These are phyloP conservation scores for Dioszegia crocea DNA, from an alignment of 768 basidiomycete species.

Conservation along the genomic window DNA sequence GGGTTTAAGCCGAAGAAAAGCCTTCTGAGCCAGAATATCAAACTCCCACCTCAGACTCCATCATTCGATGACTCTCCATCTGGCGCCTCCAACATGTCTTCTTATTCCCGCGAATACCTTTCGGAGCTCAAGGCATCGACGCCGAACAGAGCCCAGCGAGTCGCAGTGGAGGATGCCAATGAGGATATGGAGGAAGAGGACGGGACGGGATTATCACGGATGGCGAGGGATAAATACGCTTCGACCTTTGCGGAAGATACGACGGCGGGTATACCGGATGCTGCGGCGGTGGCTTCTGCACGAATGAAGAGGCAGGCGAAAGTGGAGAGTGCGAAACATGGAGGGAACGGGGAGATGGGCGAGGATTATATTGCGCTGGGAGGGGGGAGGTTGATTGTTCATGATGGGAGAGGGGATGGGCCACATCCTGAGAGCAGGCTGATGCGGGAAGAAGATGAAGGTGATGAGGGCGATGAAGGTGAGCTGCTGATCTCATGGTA, in stretches of 20 bases:
- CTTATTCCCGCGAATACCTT: constrained; percentile 51
- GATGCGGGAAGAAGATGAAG: constrained; percentile 53
- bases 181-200: constrained; percentile 23
- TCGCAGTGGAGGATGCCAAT: constrained; percentile 9
- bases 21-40: constrained; percentile 41
- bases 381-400: constrained; percentile 44
- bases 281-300: constrained; percentile 49
- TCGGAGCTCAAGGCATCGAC: constrained; percentile 50
- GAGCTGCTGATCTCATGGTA: constrained; percentile 27
- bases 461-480: constrained; percentile 49
- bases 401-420: constrained; percentile 34
- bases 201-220: constrained; percentile 24
- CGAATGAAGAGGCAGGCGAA: constrained; percentile 48
- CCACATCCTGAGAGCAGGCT: constrained; percentile 51
- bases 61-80: constrained; percentile 7
- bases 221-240: constrained; percentile 46
- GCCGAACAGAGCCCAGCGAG: constrained; percentile 37
- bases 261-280: constrained; percentile 48
- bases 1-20: constrained; percentile 45
- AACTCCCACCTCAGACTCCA: constrained; percentile 26
- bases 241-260: constrained; percentile 32
- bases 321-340: constrained; percentile 34
- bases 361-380: constrained; percentile 52
- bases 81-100: background rate
- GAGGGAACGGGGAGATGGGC: constrained; percentile 11